Evolutionary conservation across 2,329 filamentous ascomycete genomes (phyloP).

Genomic region (Colletotrichum somersetense): DNA sequence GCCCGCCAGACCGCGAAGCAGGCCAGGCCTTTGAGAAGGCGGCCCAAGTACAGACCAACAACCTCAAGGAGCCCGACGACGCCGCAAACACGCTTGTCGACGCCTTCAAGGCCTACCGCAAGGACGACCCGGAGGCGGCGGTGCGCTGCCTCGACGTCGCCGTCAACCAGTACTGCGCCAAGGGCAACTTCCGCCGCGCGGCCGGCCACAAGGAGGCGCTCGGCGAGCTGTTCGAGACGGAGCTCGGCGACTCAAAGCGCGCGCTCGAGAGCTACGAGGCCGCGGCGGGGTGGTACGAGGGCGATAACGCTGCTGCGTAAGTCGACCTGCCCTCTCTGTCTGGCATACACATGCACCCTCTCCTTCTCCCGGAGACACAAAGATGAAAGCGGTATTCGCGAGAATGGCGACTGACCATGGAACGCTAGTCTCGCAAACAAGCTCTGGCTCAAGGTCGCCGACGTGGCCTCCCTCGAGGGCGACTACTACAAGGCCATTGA

Average conservation of each 20-base stretch:
- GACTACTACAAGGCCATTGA: conserved; percentile 89
- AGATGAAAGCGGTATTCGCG: background rate
- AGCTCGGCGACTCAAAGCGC: conserved; percentile 81
- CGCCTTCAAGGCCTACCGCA: conserved; percentile 95
- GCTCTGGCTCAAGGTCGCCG: conserved; percentile 91
- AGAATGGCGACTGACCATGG: background rate
- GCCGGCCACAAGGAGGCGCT: conserved; percentile 92
- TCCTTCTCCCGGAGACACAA: background rate
- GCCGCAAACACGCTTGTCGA: conserved; percentile 89
- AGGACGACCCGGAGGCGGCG: conserved; percentile 85
- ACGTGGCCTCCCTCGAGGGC: conserved; percentile 82
- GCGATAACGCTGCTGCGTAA: conserved; percentile 85
- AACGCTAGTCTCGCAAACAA: conserved; percentile 84
- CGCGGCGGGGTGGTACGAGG: conserved; percentile 90
- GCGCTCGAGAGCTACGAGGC: conserved; percentile 88
- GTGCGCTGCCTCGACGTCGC: conserved; percentile 83
- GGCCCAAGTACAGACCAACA: conserved; percentile 81
- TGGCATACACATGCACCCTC: background rate
- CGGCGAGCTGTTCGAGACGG: conserved; percentile 86
- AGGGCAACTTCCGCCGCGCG: conserved; percentile 91
- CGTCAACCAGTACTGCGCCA: conserved; percentile 87
- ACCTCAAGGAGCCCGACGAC: conserved; percentile 92
- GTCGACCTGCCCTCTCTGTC: conserved; percentile 50
- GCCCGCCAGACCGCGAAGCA: conserved; percentile 78
- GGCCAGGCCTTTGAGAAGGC: conserved; percentile 89